A percentile compares a stretch with the other conserved stretches of the same genome.
Evolutionary conservation across 2,329 filamentous ascomycete genomes (phyloP).

Genomic region (Neopestalotiopsis rosae): DNA sequence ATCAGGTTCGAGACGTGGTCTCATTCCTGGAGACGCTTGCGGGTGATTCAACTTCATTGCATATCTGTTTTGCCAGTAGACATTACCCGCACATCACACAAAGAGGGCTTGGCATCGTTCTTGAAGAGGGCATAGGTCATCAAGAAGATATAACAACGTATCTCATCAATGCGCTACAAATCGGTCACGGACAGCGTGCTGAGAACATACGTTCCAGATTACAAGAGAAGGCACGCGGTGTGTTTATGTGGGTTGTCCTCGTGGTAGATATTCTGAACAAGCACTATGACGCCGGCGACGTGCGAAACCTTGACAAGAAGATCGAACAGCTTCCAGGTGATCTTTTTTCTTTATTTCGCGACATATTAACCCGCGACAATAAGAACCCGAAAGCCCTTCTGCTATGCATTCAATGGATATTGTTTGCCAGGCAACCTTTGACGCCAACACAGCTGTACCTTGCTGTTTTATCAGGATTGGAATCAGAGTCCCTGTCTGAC

Average conservation of each 20-base stretch:
- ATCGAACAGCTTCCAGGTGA: conserved; percentile 44
- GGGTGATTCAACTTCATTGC: conserved; percentile 25
- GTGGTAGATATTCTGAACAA: conserved; percentile 50
- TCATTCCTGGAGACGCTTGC: conserved; percentile 45
- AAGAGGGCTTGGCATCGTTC: conserved; percentile 30
- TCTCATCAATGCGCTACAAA: conserved; percentile 34
- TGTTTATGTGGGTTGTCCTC: conserved; percentile 52
- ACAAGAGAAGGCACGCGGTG: conserved; percentile 41
- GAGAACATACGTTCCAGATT: conserved; percentile 37
- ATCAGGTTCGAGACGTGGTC: conserved; percentile 48
- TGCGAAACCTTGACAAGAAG: conserved; percentile 34
- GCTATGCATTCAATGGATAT: conserved; percentile 44
- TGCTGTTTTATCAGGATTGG: conserved; percentile 37
- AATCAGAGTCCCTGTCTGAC: conserved; percentile 24
- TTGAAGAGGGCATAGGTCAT: conserved; percentile 37
- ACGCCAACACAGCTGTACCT: conserved; percentile 42
- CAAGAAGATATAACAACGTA: conserved; percentile 39
- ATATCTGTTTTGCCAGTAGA: conserved; percentile 49
- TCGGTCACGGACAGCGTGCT: conserved; percentile 25
- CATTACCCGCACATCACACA: conserved; percentile 40
- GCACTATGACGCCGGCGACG: conserved; percentile 39
- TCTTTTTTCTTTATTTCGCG: conserved; percentile 44
- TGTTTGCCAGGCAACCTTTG: conserved; percentile 44
- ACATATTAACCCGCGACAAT: conserved; percentile 43
- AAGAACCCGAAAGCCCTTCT: conserved; percentile 36